These are phyloP conservation scores for Desmodesmus armatus DNA, from an alignment of 139 green algal genomes.

Conservation along the genomic window DNA sequence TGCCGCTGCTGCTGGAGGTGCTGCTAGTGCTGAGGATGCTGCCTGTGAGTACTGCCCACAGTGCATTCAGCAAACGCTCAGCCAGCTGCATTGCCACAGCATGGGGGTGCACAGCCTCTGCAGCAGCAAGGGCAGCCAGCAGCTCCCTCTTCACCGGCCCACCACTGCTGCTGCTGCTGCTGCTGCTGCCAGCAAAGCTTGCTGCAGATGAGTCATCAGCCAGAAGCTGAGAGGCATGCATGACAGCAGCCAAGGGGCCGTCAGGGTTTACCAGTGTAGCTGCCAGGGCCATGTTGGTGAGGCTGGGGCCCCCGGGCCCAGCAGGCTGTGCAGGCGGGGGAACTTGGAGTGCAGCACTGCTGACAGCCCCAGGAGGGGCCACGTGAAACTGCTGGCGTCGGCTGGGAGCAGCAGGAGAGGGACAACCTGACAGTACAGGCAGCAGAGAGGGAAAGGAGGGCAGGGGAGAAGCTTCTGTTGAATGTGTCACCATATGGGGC, in stretches of 20 bases:
- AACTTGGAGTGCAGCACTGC: constrained; percentile 21
- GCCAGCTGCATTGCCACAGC: constrained; percentile 28
- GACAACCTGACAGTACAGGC: too few species aligned
- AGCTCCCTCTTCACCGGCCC: neutral
- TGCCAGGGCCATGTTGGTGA: neutral
- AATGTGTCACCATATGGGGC: too few species aligned
- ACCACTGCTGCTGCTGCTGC: neutral
- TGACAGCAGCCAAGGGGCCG: neutral
- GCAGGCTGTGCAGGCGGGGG: neutral
- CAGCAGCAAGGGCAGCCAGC: neutral
- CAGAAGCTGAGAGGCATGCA: neutral
- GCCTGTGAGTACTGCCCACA: constrained; percentile 28
- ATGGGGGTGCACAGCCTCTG: constrained; percentile 17
- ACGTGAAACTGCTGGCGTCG: neutral
- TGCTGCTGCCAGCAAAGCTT: neutral
- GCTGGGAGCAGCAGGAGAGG: constrained; percentile 25
- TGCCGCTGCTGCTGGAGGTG: constrained; percentile 1
- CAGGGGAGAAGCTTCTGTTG: neutral
- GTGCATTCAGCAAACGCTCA: neutral
- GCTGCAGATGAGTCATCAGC: neutral
- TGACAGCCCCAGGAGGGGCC: constrained; percentile 1
- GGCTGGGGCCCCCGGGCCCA: neutral
- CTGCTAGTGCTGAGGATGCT: neutral
- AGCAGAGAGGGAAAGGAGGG: too few species aligned
- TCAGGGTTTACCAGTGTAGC: neutral